Conservation (phyloP, 1,284 basidiomycete genomes). For the Heterobasidion annosum region DNA sequence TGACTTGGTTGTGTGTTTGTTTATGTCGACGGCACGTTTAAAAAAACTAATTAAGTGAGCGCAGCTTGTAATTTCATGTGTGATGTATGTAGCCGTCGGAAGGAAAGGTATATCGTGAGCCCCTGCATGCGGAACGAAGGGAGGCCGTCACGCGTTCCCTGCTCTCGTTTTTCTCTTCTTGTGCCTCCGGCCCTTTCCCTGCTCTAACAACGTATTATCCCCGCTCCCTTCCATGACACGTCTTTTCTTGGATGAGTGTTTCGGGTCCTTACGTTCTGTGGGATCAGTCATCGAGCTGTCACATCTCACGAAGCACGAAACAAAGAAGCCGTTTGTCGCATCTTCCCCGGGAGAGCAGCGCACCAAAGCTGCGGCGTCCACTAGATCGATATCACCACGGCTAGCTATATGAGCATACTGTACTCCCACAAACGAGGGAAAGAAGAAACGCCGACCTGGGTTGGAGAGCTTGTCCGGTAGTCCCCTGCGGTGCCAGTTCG, state of each 20-base stretch:
- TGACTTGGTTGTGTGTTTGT: slow-evolving; percentile 10
- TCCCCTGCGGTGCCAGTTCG: slow-evolving; percentile 76
- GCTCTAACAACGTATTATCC: slow-evolving; percentile 1
- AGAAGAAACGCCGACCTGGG: slow-evolving; percentile 25
- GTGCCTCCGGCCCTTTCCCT: slow-evolving; percentile 1
- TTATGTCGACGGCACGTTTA: background rate
- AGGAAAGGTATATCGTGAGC: background rate
- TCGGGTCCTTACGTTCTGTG: background rate
- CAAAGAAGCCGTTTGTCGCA: slow-evolving; percentile 92
- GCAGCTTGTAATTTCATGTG: no score
- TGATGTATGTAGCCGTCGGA: no score
- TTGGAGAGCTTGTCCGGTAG: slow-evolving; percentile 49
- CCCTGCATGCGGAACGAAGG: background rate
- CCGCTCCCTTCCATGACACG: background rate
- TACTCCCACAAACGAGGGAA: background rate
- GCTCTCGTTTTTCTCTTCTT: slow-evolving; percentile 1
- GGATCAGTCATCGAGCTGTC: background rate
- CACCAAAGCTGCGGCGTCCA: slow-evolving; percentile 59
- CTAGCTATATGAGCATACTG: slow-evolving; percentile 2
- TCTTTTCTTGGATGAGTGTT: background rate
- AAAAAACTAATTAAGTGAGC: no score
- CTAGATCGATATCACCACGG: slow-evolving; percentile 21
- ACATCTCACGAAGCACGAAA: slow-evolving; percentile 69
- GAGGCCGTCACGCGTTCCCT: background rate
- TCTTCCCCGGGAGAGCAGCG: slow-evolving; percentile 85